Evolutionary conservation across 202 grass and related monocot species (phyloP).

Genomic region (Hordeum pubiflorum): DNA sequence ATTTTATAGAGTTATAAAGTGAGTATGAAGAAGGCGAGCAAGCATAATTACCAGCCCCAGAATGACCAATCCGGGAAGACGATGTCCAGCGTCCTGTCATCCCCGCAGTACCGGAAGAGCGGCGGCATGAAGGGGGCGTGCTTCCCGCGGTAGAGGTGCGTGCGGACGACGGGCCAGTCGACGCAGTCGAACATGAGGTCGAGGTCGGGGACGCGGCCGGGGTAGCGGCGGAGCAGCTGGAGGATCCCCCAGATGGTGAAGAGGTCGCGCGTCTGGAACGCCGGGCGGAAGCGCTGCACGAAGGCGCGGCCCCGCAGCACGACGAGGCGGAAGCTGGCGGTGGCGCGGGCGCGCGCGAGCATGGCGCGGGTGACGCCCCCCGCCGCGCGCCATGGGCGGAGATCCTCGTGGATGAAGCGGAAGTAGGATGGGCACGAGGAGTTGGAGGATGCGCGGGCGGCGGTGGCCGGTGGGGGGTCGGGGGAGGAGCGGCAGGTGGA

Average conservation of each 20-base stretch:
- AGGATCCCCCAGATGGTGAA: conserved; percentile 87
- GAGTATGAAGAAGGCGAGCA: neutral
- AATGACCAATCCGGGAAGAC: conserved; percentile 96
- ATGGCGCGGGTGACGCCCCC: conserved; percentile 62
- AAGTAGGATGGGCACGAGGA: conserved; percentile 73
- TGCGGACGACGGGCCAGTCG: conserved; percentile 59
- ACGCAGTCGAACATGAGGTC: conserved; percentile 88
- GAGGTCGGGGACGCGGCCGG: conserved; percentile 62
- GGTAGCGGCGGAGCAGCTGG: conserved; percentile 75
- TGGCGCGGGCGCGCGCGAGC: conserved; percentile 40
- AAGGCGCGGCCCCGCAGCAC: conserved; percentile 40
- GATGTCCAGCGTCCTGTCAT: conserved; percentile 63
- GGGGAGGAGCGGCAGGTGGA: conserved; percentile 3
- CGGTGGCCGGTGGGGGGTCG: neutral
- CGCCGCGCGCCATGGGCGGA: conserved; percentile 60
- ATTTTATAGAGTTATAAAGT: neutral
- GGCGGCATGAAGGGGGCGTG: conserved; percentile 38
- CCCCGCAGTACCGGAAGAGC: conserved; percentile 66
- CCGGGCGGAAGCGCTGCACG: conserved; percentile 46
- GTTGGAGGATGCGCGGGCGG: neutral
- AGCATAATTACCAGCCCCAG: conserved; percentile 81
- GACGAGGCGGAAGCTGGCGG: conserved; percentile 67
- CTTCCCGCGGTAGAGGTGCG: conserved; percentile 33
- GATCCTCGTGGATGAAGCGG: conserved; percentile 87
- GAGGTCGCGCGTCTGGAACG: conserved; percentile 74